Conservation (phyloP, 1,284 basidiomycete species). For the Trichosporon ovoides region DNA sequence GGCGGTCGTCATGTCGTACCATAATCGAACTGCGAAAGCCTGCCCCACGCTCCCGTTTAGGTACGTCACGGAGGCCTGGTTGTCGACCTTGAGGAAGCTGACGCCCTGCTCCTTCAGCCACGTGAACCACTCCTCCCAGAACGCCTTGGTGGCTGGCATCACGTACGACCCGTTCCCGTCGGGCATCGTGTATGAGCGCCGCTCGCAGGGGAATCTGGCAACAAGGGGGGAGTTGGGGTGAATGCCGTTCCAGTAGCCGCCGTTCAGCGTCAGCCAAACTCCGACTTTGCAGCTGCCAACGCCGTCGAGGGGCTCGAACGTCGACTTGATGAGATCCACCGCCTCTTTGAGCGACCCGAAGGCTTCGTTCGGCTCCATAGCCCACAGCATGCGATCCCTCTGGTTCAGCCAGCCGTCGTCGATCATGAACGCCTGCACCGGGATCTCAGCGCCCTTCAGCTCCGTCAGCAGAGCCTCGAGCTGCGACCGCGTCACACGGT, state of each 20-base stretch:
- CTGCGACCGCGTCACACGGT: slow-evolving; percentile 9
- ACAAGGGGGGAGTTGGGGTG: slow-evolving; percentile 27
- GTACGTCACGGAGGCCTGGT: slow-evolving; percentile 26
- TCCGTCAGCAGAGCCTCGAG: slow-evolving; percentile 10
- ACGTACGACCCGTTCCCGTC: slow-evolving; percentile 10
- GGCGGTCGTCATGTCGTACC: slow-evolving; percentile 22
- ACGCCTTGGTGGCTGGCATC: slow-evolving; percentile 28
- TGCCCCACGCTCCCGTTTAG: slow-evolving; percentile 13
- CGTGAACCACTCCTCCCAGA: slow-evolving; percentile 38
- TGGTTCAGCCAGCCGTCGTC: slow-evolving; percentile 42
- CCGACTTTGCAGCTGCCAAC: slow-evolving; percentile 21
- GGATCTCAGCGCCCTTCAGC: slow-evolving; percentile 11
- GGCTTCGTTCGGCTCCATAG: slow-evolving; percentile 8
- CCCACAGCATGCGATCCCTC: slow-evolving; percentile 13
- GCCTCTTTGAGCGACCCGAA: slow-evolving; percentile 9
- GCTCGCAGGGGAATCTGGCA: slow-evolving; percentile 23
- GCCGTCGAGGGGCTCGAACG: background rate
- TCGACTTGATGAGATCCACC: slow-evolving; percentile 7
- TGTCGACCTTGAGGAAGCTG: slow-evolving; percentile 37
- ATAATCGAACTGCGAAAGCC: slow-evolving; percentile 20
- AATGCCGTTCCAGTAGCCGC: slow-evolving; percentile 39
- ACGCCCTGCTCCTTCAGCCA: slow-evolving; percentile 27
- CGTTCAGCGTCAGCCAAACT: slow-evolving; percentile 31
- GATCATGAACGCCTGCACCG: slow-evolving; percentile 35
- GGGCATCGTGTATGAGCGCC: slow-evolving; percentile 13